These are phyloP conservation scores for Psidium friedrichsthalianum DNA, from an alignment of 345 rosid species.

Conservation along the genomic window DNA sequence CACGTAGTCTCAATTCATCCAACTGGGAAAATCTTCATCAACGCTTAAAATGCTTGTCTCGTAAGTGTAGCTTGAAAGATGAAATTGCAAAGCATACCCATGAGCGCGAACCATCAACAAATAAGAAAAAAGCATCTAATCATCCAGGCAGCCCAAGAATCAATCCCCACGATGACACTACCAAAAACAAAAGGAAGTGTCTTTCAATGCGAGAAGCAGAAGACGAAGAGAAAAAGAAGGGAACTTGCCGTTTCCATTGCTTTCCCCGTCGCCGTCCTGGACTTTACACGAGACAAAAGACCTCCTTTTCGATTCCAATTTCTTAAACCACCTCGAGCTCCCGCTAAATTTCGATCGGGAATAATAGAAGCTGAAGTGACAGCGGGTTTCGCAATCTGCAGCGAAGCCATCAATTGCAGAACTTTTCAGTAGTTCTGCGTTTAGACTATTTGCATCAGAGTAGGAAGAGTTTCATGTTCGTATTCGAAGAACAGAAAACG, in stretches of 20 bases:
- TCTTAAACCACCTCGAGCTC: conserved; percentile 6
- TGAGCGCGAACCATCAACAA: background rate
- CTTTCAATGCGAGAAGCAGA: background rate
- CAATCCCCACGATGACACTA: background rate
- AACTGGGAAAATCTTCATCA: background rate
- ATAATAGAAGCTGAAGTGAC: conserved; percentile 30
- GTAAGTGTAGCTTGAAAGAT: background rate
- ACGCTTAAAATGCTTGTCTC: background rate
- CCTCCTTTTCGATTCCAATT: conserved; percentile 12
- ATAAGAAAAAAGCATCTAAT: background rate
- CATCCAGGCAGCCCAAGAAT: background rate
- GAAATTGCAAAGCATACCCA: background rate
- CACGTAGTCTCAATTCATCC: background rate
- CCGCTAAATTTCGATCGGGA: conserved; percentile 18
- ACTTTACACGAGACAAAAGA: conserved; percentile 32
- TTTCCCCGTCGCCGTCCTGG: conserved; percentile 42
- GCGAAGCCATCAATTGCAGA: conserved; percentile 29
- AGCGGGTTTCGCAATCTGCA: conserved; percentile 28
- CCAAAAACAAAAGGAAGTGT: background rate
- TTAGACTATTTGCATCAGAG: background rate
- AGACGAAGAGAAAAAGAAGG: background rate
- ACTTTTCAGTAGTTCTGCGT: background rate
- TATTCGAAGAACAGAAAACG: background rate
- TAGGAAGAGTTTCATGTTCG: background rate
- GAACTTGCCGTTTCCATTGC: conserved; percentile 38